Evolutionary conservation across 495 filamentous ascomycete species (phyloP), one percentile per base, ranked within the genome.

Genomic region (Letharia lupina): DNA sequence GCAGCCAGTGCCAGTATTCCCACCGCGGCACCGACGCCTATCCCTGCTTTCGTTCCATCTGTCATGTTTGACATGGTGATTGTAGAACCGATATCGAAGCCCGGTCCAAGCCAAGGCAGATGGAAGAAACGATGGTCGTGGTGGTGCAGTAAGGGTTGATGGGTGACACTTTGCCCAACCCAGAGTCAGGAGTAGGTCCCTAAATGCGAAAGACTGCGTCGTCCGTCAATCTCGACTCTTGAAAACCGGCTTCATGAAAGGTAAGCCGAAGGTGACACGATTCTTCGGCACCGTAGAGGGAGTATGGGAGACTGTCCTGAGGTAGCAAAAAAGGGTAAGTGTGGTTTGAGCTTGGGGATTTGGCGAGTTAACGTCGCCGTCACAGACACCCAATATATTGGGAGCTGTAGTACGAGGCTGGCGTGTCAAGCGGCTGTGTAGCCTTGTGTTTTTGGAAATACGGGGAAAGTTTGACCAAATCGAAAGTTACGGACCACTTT

Each of bases 41-140:
- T 57, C 15, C 54, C 33, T 37, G 54, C 54, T 39, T 57, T 57
- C 33, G 13, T 57, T 57, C 54, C 54, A 11, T 57, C 54, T 9
- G 54, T 57, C 54, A 57, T 57, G 54, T 57, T 37, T 35, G 54
- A 37, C 54, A 57, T 57, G 33, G 20, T 57, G 31, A 5, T 56
- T 35, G 54, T 37, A 20, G 33, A n/a, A 1, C 15, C 13, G 4
- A 35, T 35, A 5, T 11, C 6, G 6, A 37, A n/a, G 6, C n/a
- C 15, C 13, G 15, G 33, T 57, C 15, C 33, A 8, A 57, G 15
- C 16, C 12, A 57, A 20, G 54, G 31, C 31, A 20, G 28, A 12
- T 31, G 1, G 54, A 33, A 37, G 12, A 23, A 56, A 35, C 52
- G 31, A 56, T 35, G 15, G 16, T 16, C 13, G 18, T 35, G 31